These are phyloP conservation scores for Yarrowia phangngaensis DNA, from an alignment of 805 yeast species.

Conservation along the genomic window DNA sequence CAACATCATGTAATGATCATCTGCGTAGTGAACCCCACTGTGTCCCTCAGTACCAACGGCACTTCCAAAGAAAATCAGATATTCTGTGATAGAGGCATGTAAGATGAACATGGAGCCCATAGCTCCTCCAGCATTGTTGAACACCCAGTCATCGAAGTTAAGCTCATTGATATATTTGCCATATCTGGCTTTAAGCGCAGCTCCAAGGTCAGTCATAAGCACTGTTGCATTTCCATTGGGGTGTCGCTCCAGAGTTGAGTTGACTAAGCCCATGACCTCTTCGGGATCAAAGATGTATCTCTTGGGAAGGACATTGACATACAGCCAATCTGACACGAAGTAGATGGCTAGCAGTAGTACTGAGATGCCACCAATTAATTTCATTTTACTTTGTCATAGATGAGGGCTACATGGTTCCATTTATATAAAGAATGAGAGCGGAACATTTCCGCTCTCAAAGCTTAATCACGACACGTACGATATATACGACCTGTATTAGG, in stretches of 20 bases:
- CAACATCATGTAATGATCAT: slow-evolving; percentile 90
- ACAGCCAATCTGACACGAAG: slow-evolving; percentile 31
- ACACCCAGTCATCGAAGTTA: slow-evolving; percentile 82
- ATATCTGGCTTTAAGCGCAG: slow-evolving; percentile 56
- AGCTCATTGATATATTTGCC: slow-evolving; percentile 71
- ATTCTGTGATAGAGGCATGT: slow-evolving; percentile 92
- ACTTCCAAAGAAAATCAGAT: slow-evolving; percentile 87
- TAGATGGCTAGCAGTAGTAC: slow-evolving; percentile 29
- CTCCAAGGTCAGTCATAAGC: slow-evolving; percentile 59
- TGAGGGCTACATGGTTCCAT: neutral
- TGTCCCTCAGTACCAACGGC: slow-evolving; percentile 98
- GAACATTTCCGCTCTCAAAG: slow-evolving; percentile 3
- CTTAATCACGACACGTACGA: neutral
- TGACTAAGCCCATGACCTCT: slow-evolving; percentile 55
- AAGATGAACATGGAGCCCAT: slow-evolving; percentile 90
- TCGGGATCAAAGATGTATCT: slow-evolving; percentile 67
- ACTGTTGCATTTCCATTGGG: slow-evolving; percentile 49
- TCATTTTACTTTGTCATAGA: slow-evolving; percentile 24
- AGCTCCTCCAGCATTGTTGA: slow-evolving; percentile 97
- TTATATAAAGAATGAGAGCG: neutral
- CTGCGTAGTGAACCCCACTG: slow-evolving; percentile 93
- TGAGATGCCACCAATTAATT: slow-evolving; percentile 28
- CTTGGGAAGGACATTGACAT: slow-evolving; percentile 51
- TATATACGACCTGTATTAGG: neutral
- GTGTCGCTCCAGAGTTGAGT: slow-evolving; percentile 45